Conservation (phyloP, 495 filamentous ascomycete species). For the Aspergillus incahuasiensis region DNA sequence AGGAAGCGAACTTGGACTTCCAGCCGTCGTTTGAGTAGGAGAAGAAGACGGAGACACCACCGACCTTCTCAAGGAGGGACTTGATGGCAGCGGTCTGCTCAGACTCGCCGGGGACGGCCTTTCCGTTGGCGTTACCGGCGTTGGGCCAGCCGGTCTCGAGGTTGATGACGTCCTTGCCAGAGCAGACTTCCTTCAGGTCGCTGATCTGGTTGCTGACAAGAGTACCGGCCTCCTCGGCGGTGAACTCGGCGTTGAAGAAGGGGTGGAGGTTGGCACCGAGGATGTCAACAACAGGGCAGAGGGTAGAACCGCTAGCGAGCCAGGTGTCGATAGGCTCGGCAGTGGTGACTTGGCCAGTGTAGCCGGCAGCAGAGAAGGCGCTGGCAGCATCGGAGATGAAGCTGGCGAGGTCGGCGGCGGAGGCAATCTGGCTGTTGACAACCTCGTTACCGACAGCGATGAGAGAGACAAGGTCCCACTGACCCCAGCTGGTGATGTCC, state of each 20-base stretch:
- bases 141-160: constrained; percentile 92
- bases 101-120: constrained; percentile 57
- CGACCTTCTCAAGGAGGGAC: constrained; percentile 54
- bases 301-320: constrained; percentile 46
- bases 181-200: constrained; percentile 61
- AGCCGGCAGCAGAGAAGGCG: constrained; percentile 55
- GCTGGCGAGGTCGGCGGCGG: constrained; percentile 54
- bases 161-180: constrained; percentile 61
- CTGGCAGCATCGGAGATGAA: constrained; percentile 60
- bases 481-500: constrained; percentile 65
- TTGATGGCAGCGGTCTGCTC: constrained; percentile 71
- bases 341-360: constrained; percentile 72
- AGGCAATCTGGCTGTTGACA: constrained; percentile 63
- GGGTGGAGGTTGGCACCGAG: constrained; percentile 83
- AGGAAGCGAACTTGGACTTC: constrained; percentile 50
- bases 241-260: constrained; percentile 76
- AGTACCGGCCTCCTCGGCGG: constrained; percentile 59
- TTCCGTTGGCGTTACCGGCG: constrained; percentile 61
- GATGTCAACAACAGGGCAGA: constrained; percentile 74
- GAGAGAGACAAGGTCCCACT: constrained; percentile 72
- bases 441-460: constrained; percentile 90
- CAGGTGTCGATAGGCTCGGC: constrained; percentile 77
- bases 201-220: constrained; percentile 67
- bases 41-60: constrained; percentile 67
- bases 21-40: constrained; percentile 74